Conservation (phyloP, 805 yeast genomes). For the Metschnikowia corniflorae region DNA sequence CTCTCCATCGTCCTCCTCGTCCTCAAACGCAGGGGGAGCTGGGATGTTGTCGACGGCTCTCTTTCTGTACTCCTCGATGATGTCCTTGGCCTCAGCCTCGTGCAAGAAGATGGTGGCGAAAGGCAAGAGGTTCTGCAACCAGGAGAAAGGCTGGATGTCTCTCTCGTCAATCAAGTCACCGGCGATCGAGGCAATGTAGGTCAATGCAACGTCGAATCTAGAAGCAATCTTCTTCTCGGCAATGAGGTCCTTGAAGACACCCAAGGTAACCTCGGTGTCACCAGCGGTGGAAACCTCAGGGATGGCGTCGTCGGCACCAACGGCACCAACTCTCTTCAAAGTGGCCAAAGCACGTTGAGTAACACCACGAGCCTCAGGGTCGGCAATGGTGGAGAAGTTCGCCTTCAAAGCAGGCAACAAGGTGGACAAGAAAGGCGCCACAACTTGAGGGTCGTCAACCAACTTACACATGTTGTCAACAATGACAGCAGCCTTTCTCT, state of each 20-base stretch:
- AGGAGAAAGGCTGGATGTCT: slow-evolving; percentile 81
- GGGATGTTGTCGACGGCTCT: slow-evolving; percentile 98
- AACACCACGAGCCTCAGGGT: slow-evolving; percentile 99
- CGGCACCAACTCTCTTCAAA: slow-evolving; percentile 97
- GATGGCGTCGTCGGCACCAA: slow-evolving; percentile 80
- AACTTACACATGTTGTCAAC: slow-evolving; percentile 99
- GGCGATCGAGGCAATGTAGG: slow-evolving; percentile 91
- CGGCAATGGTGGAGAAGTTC: slow-evolving; percentile 96
- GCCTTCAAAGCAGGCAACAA: slow-evolving; percentile 94
- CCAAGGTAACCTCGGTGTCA: slow-evolving; percentile 85
- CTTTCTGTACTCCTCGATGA: slow-evolving; percentile 93
- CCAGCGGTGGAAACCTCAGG: slow-evolving; percentile 99
- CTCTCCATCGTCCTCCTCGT: slow-evolving; percentile 98
- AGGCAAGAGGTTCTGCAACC: slow-evolving; percentile 87
- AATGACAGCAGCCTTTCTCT: slow-evolving; percentile 99
- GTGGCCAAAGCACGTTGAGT: slow-evolving; percentile 96
- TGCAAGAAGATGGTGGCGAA: slow-evolving; percentile 95
- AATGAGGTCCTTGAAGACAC: slow-evolving; percentile 71
- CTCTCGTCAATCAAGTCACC: slow-evolving; percentile 99
- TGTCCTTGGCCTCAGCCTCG: slow-evolving; percentile 84
- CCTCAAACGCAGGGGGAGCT: slow-evolving; percentile 91
- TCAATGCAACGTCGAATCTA: slow-evolving; percentile 75
- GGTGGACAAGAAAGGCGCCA: slow-evolving; percentile 97
- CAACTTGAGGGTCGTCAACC: slow-evolving; percentile 99
- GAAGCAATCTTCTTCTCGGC: slow-evolving; percentile 61